phyloP scores from a whole-genome alignment of 345 rosid species.

The Hirschfeldia incana region DNA sequence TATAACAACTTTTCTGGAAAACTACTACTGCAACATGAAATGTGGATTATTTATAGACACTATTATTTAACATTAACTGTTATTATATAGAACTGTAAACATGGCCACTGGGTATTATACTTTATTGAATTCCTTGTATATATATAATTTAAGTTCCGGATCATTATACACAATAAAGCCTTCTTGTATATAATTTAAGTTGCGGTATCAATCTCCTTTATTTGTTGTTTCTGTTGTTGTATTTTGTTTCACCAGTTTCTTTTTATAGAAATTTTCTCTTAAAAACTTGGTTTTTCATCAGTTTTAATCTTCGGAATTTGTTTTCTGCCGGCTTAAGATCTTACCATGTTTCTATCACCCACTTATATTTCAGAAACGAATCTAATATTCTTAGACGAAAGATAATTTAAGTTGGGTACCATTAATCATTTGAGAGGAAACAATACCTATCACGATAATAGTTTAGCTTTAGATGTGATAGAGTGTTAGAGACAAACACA shows the following conservation, averaged over 20 bases:
- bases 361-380: background rate
- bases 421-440: background rate
- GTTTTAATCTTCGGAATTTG: background rate
- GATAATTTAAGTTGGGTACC: background rate
- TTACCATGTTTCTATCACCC: background rate
- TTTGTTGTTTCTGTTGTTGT: background rate
- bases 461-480: background rate
- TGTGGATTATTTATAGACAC: background rate
- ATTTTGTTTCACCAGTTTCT: background rate
- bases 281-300: background rate
- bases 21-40: background rate
- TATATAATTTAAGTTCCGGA: background rate
- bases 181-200: background rate
- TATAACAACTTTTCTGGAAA: background rate
- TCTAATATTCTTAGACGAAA: background rate
- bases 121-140: background rate
- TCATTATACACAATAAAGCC: background rate
- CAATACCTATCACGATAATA: background rate
- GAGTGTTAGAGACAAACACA: background rate
- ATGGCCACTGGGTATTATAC: background rate
- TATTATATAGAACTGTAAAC: background rate
- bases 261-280: background rate
- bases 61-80: background rate
- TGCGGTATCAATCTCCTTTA: background rate
- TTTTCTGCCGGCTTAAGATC: background rate